Evolutionary conservation across 306 rosid species (phyloP).

Genomic region (Parietaria judaica): DNA sequence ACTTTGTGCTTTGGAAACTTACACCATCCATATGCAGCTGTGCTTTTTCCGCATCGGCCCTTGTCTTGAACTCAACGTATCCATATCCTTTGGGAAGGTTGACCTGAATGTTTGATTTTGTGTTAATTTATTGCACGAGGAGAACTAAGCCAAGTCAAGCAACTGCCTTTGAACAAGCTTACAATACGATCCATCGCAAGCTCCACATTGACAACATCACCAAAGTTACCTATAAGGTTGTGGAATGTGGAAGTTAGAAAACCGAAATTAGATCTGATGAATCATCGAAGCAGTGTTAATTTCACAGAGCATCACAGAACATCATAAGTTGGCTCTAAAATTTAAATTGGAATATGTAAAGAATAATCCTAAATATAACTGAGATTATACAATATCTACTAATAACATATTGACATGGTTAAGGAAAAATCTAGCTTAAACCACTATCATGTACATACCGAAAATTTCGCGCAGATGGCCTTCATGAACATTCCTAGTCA

Average conservation of each 20-base stretch:
- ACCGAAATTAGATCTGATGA: conserved; percentile 3
- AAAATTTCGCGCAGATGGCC: conserved; percentile 92
- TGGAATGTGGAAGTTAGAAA: background rate
- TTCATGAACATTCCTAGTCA: conserved; percentile 93
- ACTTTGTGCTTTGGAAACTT: conserved; percentile 30
- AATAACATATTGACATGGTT: background rate
- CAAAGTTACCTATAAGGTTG: conserved; percentile 58
- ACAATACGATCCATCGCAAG: conserved; percentile 87
- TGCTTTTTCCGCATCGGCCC: conserved; percentile 90
- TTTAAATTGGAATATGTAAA: no score
- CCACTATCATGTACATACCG: conserved; percentile 35
- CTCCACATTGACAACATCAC: conserved; percentile 86
- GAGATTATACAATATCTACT: no score
- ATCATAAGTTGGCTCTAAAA: background rate
- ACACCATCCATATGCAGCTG: conserved; percentile 85
- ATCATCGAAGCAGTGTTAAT: background rate
- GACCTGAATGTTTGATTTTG: conserved; percentile 39
- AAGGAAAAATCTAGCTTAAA: background rate
- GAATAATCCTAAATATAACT: no score
- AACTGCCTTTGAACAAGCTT: conserved; percentile 33
- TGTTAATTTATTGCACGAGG: conserved; percentile 3
- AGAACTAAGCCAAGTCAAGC: background rate
- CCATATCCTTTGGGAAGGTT: conserved; percentile 95
- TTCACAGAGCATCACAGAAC: background rate
- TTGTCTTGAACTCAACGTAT: conserved; percentile 85